These are phyloP conservation scores for Pelagomonas calceolata DNA, from an alignment of 108 stramenopile genomes.

Conservation along the genomic window DNA sequence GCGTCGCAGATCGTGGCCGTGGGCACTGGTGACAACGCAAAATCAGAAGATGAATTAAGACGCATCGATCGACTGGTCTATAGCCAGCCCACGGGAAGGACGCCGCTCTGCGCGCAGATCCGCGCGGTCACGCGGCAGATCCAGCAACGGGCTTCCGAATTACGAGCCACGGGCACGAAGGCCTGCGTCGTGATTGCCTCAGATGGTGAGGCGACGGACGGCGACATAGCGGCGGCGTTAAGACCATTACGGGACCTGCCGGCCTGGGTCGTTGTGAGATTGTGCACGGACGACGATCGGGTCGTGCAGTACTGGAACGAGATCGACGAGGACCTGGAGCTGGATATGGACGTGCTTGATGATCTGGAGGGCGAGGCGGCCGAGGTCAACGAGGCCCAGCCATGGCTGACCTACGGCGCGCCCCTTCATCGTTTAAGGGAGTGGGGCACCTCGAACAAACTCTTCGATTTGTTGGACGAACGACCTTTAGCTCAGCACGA, in stretches of 20 bases:
- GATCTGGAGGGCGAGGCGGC: conserved; percentile 40
- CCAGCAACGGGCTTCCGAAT: not conserved
- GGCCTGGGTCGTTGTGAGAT: conserved; percentile 24
- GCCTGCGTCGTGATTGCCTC: conserved; percentile 32
- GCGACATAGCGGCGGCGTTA: conserved; percentile 18
- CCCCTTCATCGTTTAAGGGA: conserved; percentile 40
- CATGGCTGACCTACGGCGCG: conserved; percentile 40
- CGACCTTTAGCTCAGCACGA: conserved; percentile 10
- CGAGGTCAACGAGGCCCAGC: conserved; percentile 32
- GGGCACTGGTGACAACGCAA: not conserved
- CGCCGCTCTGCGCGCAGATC: not conserved
- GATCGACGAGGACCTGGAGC: conserved; percentile 30
- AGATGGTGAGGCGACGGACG: conserved; percentile 40
- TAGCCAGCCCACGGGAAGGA: not conserved
- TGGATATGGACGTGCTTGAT: conserved; percentile 30
- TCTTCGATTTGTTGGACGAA: conserved; percentile 39
- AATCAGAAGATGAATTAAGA: not conserved
- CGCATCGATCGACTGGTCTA: not conserved
- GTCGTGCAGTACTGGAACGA: conserved; percentile 23
- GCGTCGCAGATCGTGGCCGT: not conserved
- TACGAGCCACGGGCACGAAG: not conserved
- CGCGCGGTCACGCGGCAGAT: not conserved
- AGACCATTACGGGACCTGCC: conserved; percentile 34
- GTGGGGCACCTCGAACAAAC: conserved; percentile 21
- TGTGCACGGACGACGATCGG: conserved; percentile 28